These are phyloP conservation scores for Fusarium transvaalense DNA, from an alignment of 2,329 filamentous ascomycete genomes.

Conservation along the genomic window DNA sequence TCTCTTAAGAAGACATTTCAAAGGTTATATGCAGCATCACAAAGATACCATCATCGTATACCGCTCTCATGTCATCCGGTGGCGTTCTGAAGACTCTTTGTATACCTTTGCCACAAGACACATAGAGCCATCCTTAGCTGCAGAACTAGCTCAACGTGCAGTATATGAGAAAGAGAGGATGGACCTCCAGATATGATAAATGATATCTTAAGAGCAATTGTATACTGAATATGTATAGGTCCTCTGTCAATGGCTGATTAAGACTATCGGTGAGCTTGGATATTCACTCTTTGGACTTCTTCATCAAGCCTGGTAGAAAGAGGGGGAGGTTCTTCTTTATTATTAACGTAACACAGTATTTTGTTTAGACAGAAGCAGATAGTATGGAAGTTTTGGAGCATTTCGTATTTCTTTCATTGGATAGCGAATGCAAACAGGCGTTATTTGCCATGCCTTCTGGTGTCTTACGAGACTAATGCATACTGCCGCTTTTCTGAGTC, in stretches of 20 bases:
- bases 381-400: background rate
- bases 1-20: background rate
- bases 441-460: no score
- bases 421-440: background rate
- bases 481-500: background rate
- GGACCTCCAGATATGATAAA: background rate
- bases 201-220: background rate
- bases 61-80: background rate
- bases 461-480: background rate
- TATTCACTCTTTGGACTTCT: background rate
- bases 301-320: background rate
- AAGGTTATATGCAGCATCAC: background rate
- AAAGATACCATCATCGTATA: background rate
- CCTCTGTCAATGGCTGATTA: accelerated
- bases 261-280: background rate
- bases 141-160: background rate
- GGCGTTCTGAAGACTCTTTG: slow-evolving; percentile 8
- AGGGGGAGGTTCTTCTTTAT: background rate
- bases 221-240: accelerated
- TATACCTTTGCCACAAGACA: background rate
- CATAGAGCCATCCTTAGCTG: background rate
- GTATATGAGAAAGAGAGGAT: background rate
- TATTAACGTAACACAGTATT: background rate
- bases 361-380: no score
- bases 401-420: background rate